Evolutionary conservation across 495 filamentous ascomycete genomes (phyloP).

Genomic region (Podospora bellae-mahoneyi): DNA sequence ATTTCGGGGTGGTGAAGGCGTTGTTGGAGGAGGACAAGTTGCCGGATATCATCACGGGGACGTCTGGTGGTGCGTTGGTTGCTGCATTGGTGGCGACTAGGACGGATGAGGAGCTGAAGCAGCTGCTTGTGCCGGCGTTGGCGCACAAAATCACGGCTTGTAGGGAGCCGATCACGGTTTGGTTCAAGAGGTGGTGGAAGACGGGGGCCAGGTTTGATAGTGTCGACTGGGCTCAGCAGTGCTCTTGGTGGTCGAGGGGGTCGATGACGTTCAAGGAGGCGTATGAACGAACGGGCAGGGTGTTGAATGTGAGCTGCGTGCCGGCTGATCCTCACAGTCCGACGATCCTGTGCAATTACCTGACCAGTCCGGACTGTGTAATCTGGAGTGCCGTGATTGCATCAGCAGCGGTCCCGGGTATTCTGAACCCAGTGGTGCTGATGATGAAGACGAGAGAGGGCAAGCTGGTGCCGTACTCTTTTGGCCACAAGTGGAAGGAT

Average conservation of each 20-base stretch:
- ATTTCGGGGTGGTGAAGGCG: slow-evolving; percentile 90
- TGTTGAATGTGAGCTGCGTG: slow-evolving; percentile 95
- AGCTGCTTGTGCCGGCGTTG: slow-evolving; percentile 79
- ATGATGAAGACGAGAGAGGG: slow-evolving; percentile 88
- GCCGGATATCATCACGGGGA: slow-evolving; percentile 93
- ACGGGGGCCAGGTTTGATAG: slow-evolving; percentile 94
- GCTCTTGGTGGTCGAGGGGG: slow-evolving; percentile 84
- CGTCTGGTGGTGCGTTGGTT: slow-evolving; percentile 88
- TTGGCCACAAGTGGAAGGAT: slow-evolving; percentile 98
- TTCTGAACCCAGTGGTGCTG: slow-evolving; percentile 90
- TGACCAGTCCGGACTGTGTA: slow-evolving; percentile 92
- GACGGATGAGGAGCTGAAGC: slow-evolving; percentile 84
- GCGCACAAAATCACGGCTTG: slow-evolving; percentile 83
- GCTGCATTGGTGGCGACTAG: slow-evolving; percentile 84
- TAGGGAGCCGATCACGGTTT: slow-evolving; percentile 68
- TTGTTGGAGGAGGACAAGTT: slow-evolving; percentile 81
- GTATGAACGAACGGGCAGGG: slow-evolving; percentile 88
- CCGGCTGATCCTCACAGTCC: slow-evolving; percentile 93
- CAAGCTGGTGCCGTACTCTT: slow-evolving; percentile 74
- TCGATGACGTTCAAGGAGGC: slow-evolving; percentile 93
- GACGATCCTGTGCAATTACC: slow-evolving; percentile 86
- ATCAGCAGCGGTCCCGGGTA: slow-evolving; percentile 92
- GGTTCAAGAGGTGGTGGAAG: slow-evolving; percentile 80
- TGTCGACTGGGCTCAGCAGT: slow-evolving; percentile 81
- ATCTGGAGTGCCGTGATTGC: slow-evolving; percentile 97